These are phyloP conservation scores for Candida montana DNA, from an alignment of 805 yeast genomes.

Conservation along the genomic window DNA sequence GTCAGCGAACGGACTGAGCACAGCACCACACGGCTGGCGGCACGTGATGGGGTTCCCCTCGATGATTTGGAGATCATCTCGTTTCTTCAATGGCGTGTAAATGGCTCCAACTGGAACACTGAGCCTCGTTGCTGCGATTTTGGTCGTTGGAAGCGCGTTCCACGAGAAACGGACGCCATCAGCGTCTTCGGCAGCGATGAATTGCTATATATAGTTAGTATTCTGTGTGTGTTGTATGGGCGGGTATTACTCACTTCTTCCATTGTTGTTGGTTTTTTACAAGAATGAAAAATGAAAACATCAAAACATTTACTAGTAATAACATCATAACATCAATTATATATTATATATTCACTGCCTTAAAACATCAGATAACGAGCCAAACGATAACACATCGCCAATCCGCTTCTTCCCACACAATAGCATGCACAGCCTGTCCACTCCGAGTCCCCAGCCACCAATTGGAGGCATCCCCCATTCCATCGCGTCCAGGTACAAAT, in stretches of 20 bases:
- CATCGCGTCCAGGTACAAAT: constrained; percentile 66
- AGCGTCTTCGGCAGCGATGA: constrained; percentile 18
- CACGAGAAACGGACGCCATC: constrained; percentile 62
- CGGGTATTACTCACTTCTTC: constrained; percentile 5
- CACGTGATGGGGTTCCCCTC: constrained; percentile 43
- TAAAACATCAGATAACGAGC: constrained; percentile 63
- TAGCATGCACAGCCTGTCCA: constrained; percentile 83
- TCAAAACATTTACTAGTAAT: no score
- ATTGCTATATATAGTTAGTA: constrained; percentile 6
- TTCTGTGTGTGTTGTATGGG: no score
- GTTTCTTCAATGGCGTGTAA: constrained; percentile 53
- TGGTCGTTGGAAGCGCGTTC: constrained; percentile 54
- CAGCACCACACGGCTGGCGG: constrained; percentile 45
- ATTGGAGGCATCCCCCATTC: constrained; percentile 96
- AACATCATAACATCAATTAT: no score
- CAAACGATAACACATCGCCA: constrained; percentile 72
- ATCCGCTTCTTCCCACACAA: constrained; percentile 61
- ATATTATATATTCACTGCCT: constrained; percentile 45
- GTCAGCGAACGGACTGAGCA: constrained; percentile 45
- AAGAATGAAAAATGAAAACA: no score
- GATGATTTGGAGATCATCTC: constrained; percentile 32
- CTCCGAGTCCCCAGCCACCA: constrained; percentile 97
- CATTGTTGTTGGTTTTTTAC: no score
- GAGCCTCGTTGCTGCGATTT: constrained; percentile 45
- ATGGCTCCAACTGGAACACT: constrained; percentile 52